Conservation (phyloP, 306 rosid genomes). For the Cucumis melo region DNA sequence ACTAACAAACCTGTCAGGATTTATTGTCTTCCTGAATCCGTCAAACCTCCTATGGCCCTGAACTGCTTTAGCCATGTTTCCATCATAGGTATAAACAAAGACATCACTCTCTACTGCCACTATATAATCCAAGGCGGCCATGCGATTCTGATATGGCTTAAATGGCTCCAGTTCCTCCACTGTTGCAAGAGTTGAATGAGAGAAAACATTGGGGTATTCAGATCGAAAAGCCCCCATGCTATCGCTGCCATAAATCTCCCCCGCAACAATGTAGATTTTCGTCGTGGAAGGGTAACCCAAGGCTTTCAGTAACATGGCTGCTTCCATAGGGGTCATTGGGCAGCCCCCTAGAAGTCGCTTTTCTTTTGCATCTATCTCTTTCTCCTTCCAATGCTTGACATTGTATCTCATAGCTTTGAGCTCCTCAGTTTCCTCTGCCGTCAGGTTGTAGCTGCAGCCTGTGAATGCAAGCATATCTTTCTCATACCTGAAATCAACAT, state of each 20-base stretch:
- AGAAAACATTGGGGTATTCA: slow-evolving; percentile 62
- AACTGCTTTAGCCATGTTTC: slow-evolving; percentile 98
- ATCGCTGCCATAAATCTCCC: slow-evolving; percentile 73
- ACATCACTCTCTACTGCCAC: slow-evolving; percentile 87
- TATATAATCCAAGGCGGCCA: slow-evolving; percentile 87
- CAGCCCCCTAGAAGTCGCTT: slow-evolving; percentile 76
- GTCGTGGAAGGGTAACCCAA: slow-evolving; percentile 94
- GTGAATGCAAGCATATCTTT: slow-evolving; percentile 99
- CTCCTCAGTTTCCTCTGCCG: slow-evolving; percentile 52
- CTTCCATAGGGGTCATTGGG: slow-evolving; percentile 95
- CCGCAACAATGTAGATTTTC: slow-evolving; percentile 93
- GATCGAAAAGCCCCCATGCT: slow-evolving; percentile 55
- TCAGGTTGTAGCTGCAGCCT: slow-evolving; percentile 91
- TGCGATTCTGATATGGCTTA: slow-evolving; percentile 72
- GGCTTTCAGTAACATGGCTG: slow-evolving; percentile 87
- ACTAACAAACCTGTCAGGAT: slow-evolving; percentile 66
- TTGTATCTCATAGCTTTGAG: slow-evolving; percentile 72
- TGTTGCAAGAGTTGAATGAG: slow-evolving; percentile 82
- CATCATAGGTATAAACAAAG: slow-evolving; percentile 88
- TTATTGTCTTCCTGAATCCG: slow-evolving; percentile 82
- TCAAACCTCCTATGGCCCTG: slow-evolving; percentile 92
- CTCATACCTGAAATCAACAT: slow-evolving; percentile 56
- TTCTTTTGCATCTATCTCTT: slow-evolving; percentile 70
- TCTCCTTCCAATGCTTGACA: slow-evolving; percentile 98
- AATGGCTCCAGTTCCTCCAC: slow-evolving; percentile 72